Base-by-base conservation (phyloP, 208 protist species). In the Trypanosoma mega region DNA sequence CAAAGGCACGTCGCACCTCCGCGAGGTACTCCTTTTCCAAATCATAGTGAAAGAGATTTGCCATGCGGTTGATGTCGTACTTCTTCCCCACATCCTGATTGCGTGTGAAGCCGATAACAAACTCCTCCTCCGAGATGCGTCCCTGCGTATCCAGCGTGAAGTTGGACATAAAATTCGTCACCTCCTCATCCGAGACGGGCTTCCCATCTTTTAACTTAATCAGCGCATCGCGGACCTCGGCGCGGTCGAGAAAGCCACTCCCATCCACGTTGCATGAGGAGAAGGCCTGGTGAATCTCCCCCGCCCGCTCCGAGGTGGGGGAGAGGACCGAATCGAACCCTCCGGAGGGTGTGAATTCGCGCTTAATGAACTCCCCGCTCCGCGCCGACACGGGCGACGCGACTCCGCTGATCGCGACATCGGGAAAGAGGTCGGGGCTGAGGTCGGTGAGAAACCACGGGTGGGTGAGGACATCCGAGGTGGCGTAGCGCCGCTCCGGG, bases 61-160 rank as follows among this genome's bases (percentile, higher is more conserved):
- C 76, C 80, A 96, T 88, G 47, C 75, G 75, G 29, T 43, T 61
- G 29, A 95, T 60, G 64, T 88, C 72, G 54, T 92, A 93, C 61
- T 88, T 87, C 59, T 89, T 90, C 18, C 82, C 82, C 24, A 71
- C 56, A 58, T 89, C 87, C 60, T 90, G 80, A 53, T 93, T 79
- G 52, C 72, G 74, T 0, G 74, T 88, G 77, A 78, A 96, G 20
- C 90, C 90, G 31, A 87, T 69, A 39, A 93, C 60, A 62, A 96
- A 96, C 37, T 93, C 78, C 68, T 88, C 85, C 61, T 93, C 81
- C n/a, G 87, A 88, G 36, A 96, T 93, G 27, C 80, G 69, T 3
- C 85, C 85, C 46, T 90, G 73, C 24, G 60, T 64, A 51, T 93
- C 82, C 11, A 87, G 64, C 37, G 72, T 56, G 61, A 96, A 96